Evolutionary conservation across 2,329 filamentous ascomycete genomes (phyloP), one percentile per base, ranked within the genome.

Genomic region (Fusarium globosum): DNA sequence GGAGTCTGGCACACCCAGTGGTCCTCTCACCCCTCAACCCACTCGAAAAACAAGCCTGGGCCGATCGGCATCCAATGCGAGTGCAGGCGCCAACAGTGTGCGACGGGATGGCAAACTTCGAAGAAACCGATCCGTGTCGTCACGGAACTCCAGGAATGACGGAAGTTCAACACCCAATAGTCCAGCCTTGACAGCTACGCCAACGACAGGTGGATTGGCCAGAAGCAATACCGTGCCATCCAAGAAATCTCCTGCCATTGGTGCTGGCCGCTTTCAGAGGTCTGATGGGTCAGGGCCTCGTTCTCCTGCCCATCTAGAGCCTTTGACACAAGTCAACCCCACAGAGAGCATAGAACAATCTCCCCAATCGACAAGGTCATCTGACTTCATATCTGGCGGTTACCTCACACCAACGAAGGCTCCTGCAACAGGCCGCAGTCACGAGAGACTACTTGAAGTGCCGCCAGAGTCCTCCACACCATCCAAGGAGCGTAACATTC

Each of bases 201-300:
- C 92, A 1, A 88, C 88, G 2, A 88, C 88, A 3, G 86, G 90
- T 51, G 85, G 87, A 21, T 80, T 91, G 23, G 85, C 83, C 45
- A 86, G 89, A 65, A 98, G 96, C 83, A 98, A 98, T 80, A 99
- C 96, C 7, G 87, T 98, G 20, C 96, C 96, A 2, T 96, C 96
- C 1, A 97, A 97, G 80, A 92, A 93, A 80, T 96, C 94, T 1
- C 94, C 94, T 13, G 90, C 90, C 14, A 82, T 95, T 48, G 86
- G 89, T 45, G 88, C 91, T 4, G 88, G 89, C 11, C 88, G 93
- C n/a, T 93, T 95, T 76, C 87, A 89, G 38, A 82, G 82, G 74
- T 66, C 73, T 14, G 82, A 82, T 13, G 77, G 68, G 33, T 70
- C 79, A 16, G 77, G 78, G 7, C 78, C 78, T 20, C 77, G 79